These are phyloP conservation scores for Silene coronaria DNA, from an alignment of 179 eudicot species.

Conservation along the genomic window DNA sequence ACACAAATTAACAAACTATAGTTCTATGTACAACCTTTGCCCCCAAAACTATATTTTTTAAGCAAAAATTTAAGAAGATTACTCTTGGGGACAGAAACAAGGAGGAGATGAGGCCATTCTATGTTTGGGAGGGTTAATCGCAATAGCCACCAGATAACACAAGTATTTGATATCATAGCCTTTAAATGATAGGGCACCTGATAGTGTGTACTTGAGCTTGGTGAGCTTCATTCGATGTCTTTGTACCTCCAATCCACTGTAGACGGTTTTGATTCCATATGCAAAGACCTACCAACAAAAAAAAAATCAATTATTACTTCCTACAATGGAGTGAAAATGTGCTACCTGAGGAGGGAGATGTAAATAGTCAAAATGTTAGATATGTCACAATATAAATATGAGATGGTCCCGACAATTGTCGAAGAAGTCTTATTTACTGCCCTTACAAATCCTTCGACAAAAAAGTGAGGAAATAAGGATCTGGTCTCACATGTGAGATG, in stretches of 20 bases:
- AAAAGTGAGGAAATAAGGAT: too few species aligned
- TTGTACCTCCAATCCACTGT: conserved; percentile 59
- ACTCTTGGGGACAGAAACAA: not conserved
- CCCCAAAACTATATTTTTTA: not conserved
- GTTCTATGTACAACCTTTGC: not conserved
- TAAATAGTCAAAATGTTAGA: not conserved
- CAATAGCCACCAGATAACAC: not conserved
- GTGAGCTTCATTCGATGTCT: conserved; percentile 25
- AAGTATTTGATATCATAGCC: conserved; percentile 1
- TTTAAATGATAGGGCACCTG: conserved; percentile 34
- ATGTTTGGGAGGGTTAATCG: not conserved
- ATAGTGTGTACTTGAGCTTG: conserved; percentile 41
- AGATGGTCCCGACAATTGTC: not conserved
- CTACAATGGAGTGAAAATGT: not conserved
- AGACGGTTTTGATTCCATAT: conserved; percentile 63
- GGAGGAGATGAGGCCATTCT: not conserved
- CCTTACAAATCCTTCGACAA: not conserved
- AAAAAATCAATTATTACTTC: not conserved
- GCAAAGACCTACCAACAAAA: conserved; percentile 45
- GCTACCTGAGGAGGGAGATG: not conserved
- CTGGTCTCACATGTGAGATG: not conserved
- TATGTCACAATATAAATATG: not conserved
- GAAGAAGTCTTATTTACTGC: not conserved
- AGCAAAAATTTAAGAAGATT: not conserved
- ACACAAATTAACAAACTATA: not conserved